Conservation (phyloP, 768 basidiomycete genomes). For the Amanita rimosa region DNA sequence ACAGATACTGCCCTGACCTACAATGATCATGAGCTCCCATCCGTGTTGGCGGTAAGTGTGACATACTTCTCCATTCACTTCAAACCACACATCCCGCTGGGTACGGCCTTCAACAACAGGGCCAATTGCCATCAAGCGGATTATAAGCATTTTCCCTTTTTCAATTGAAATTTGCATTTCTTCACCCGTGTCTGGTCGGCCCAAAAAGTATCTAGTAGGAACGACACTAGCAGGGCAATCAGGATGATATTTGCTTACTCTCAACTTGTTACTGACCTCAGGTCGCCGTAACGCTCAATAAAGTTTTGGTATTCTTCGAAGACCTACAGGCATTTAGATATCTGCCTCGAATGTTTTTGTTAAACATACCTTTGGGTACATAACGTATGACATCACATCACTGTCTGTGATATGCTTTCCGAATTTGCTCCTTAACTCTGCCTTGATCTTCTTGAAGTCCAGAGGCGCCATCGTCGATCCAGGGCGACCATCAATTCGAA, state of each 20-base stretch:
- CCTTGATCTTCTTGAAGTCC: conserved; percentile 95
- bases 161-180: conserved; percentile 97
- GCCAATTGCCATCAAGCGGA: conserved; percentile 91
- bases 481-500: conserved; percentile 88
- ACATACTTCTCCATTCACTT: conserved; percentile 88
- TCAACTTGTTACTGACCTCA: conserved; percentile 46
- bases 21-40: conserved; percentile 8
- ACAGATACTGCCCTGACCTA: conserved; percentile 91
- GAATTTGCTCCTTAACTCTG: conserved; percentile 84
- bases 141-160: conserved; percentile 93
- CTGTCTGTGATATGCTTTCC: conserved; percentile 90
- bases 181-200: conserved; percentile 82
- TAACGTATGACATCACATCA: conserved; percentile 92
- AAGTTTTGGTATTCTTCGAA: conserved; percentile 97
- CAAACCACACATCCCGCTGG: conserved; percentile 96
- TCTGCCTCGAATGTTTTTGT: not conserved
- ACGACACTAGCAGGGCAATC: conserved; percentile 50
- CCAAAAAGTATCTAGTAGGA: conserved; percentile 96
- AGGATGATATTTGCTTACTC: conserved; percentile 4
- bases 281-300: conserved; percentile 90
- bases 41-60: conserved; percentile 4
- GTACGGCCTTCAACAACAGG: conserved; percentile 88
- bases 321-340: conserved; percentile 38
- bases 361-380: conserved; percentile 85
- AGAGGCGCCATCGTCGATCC: conserved; percentile 80